Evolutionary conservation across 2,329 filamentous ascomycete species (phyloP).

Genomic region (Cytospora piceae): DNA sequence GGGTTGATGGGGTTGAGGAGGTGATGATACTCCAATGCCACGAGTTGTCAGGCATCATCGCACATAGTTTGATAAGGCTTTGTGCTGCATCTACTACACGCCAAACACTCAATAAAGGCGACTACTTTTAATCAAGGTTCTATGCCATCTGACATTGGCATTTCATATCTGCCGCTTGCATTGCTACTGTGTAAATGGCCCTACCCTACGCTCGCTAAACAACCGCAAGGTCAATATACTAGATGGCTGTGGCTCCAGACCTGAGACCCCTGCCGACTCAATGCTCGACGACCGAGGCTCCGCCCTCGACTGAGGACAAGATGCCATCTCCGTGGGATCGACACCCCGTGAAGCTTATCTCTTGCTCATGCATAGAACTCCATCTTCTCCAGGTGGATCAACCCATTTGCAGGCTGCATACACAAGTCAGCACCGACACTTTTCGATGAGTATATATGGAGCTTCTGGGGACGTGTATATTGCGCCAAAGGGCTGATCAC

Average conservation of each 20-base stretch:
- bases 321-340: background rate
- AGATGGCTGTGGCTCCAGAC: background rate
- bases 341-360: background rate
- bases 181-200: background rate
- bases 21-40: slow-evolving; percentile 31
- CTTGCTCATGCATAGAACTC: slow-evolving; percentile 39
- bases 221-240: background rate
- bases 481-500: background rate
- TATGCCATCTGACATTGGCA: background rate
- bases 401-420: slow-evolving; percentile 62
- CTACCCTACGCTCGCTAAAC: background rate
- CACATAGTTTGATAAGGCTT: slow-evolving; percentile 22
- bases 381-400: slow-evolving; percentile 64
- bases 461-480: background rate
- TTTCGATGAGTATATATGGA: background rate
- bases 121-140: slow-evolving; percentile 14
- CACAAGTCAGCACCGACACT: slow-evolving; percentile 15
- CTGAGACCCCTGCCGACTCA: background rate
- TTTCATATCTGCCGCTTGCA: background rate
- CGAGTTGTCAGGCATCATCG: slow-evolving; percentile 23
- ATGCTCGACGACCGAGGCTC: background rate
- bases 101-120: slow-evolving; percentile 12
- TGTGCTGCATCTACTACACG: slow-evolving; percentile 27
- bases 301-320: background rate
- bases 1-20: slow-evolving; percentile 6